Base-by-base conservation (phyloP, 768 basidiomycete species). In the Heimioporus sp. region DNA sequence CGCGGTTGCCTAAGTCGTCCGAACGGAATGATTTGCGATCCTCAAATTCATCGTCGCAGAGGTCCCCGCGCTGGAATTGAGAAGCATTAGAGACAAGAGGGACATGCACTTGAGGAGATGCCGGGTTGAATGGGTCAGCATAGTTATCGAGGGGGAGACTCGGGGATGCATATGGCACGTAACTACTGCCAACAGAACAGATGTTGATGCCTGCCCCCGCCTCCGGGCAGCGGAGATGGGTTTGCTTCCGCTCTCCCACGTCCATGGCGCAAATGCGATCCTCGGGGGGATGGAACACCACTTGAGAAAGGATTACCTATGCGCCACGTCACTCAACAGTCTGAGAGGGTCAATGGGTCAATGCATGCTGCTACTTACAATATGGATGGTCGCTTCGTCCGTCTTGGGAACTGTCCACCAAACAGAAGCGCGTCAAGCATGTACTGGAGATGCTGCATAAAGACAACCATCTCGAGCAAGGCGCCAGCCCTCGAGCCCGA, bases 221-320 rank as follows among this genome's bases (percentile, higher is more conserved):
- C 68, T 87, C 89, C 13, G 82, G 86, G 51, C 90, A 86, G 5
- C 86, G 82, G 43, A 90, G 72, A 24, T 86, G 80, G 60, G 87
- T 90, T 35, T 89, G 80, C 68, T 90, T 90, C 65, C 85, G 84
- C 64, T 97, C 94, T 51, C 96, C 92, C 4, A 82, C 83, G 47
- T 98, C 96, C 15, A 79, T 78, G 0, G 86, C 77, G 8, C 96
- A 86, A 12, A 98, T 75, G 4, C 83, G 81, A 62, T 99, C 92
- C 65, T 98, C 96, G 16, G 98, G 81, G 2, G 78, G 73, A 56
- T 92, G 91, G 80, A 98, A 98, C 0, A 90, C 89, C 0, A 63
- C 56, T 61, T 95, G 93, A 0, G 87, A 89, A 4, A 99, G 71
- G 79, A 92, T 98, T 41, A 95, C 86, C 94, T 97, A 57, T 1